A percentile compares a stretch with the other conserved stretches of the same genome.
phyloP scores from a whole-genome alignment of 192 early-diverging fungal genomes.

The Coemansia guatemalensis region DNA sequence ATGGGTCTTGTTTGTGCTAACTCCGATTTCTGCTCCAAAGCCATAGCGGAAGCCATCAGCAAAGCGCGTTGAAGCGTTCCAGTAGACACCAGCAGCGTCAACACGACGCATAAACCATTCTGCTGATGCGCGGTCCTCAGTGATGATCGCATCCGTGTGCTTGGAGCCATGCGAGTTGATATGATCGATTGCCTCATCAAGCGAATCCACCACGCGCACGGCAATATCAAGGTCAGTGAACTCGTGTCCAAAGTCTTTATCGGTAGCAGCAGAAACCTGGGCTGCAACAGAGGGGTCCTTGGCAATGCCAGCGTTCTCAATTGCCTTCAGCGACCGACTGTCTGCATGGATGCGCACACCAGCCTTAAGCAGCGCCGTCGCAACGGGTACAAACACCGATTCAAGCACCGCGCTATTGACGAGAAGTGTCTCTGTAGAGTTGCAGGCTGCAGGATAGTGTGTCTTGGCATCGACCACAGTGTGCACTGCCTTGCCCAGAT shows the following conservation, averaged over 20 bases:
- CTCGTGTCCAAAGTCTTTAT: slow-evolving; percentile 85
- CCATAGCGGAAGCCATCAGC: slow-evolving; percentile 99
- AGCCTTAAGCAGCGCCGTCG: slow-evolving; percentile 57
- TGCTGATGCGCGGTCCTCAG: slow-evolving; percentile 69
- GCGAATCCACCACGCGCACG: slow-evolving; percentile 69
- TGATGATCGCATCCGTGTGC: slow-evolving; percentile 96
- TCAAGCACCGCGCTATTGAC: slow-evolving; percentile 62
- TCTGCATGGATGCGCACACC: slow-evolving; percentile 68
- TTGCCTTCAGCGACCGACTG: slow-evolving; percentile 44
- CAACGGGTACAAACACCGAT: slow-evolving; percentile 56
- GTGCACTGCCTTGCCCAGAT: slow-evolving; percentile 71
- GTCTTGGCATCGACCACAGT: slow-evolving; percentile 93
- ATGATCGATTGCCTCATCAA: slow-evolving; percentile 84
- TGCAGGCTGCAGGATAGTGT: slow-evolving; percentile 95
- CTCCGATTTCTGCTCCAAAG: slow-evolving; percentile 97
- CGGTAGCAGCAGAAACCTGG: slow-evolving; percentile 22
- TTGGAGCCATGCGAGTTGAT: slow-evolving; percentile 93
- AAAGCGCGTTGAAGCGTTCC: slow-evolving; percentile 95
- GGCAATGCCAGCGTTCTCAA: slow-evolving; percentile 24
- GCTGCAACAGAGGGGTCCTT: slow-evolving; percentile 3
- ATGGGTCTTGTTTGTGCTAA: slow-evolving; percentile 98
- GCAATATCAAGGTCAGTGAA: slow-evolving; percentile 87
- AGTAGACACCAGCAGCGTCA: slow-evolving; percentile 97
- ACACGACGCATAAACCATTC: slow-evolving; percentile 88
- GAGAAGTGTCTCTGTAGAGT: slow-evolving; percentile 90